Evolutionary conservation across 306 rosid species (phyloP).

Genomic region (Aeschynomene evenia): DNA sequence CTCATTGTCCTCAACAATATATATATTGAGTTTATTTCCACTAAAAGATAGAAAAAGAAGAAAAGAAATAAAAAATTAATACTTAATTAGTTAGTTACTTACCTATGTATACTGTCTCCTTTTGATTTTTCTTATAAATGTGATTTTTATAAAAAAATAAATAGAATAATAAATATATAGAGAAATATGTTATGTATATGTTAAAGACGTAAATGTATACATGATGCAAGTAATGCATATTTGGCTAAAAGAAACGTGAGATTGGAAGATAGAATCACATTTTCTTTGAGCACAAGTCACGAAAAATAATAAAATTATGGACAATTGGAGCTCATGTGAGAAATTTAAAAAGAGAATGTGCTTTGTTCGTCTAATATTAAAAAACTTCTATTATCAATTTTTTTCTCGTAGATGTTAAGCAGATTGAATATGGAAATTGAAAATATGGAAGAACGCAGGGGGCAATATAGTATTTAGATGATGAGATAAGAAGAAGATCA

Average conservation of each 20-base stretch:
- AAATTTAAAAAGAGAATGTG: no score
- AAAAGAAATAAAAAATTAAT: no score
- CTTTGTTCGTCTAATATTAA: no score
- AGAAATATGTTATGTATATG: neutral
- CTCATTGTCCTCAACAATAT: no score
- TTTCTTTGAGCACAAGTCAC: neutral
- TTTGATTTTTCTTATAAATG: neutral
- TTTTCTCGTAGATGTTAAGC: no score
- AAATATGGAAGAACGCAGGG: neutral
- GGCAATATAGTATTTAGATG: slow-evolving; percentile 12
- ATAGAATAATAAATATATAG: neutral
- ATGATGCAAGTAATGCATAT: neutral
- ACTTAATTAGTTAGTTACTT: no score
- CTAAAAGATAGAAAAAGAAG: no score
- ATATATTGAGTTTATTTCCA: no score
- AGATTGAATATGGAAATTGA: neutral
- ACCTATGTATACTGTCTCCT: neutral
- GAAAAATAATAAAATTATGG: neutral
- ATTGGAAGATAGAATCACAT: neutral
- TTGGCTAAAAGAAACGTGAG: neutral
- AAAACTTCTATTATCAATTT: no score
- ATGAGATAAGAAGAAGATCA: slow-evolving; percentile 3
- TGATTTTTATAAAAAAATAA: neutral
- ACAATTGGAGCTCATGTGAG: neutral
- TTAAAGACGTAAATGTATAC: neutral